Evolutionary conservation across 352 stramenopile species (phyloP).

Genomic region (Pythium pectinolyticum): DNA sequence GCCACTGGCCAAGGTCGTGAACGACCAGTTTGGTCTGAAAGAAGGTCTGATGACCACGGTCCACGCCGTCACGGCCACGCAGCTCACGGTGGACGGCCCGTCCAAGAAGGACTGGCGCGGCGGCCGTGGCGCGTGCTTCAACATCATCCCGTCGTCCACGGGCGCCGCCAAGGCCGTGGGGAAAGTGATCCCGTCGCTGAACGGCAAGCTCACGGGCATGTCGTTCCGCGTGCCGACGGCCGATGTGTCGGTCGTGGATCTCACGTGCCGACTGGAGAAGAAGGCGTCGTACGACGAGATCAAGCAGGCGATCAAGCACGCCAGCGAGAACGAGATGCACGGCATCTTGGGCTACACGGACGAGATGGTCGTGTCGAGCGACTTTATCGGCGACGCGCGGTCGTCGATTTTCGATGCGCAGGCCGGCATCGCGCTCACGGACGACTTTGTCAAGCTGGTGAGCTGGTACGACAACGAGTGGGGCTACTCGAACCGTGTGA

Average conservation of each 20-base stretch:
- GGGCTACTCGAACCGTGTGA: conserved; percentile 91
- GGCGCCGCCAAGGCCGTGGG: conserved; percentile 46
- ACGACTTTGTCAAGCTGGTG: conserved; percentile 96
- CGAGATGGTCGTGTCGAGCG: conserved; percentile 89
- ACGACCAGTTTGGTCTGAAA: conserved; percentile 61
- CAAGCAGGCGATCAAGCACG: conserved; percentile 89
- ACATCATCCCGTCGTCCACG: conserved; percentile 93
- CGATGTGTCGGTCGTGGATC: conserved; percentile 95
- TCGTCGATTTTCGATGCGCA: conserved; percentile 95
- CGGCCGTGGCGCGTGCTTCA: conserved; percentile 88
- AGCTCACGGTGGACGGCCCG: conserved; percentile 94
- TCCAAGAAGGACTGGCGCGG: conserved; percentile 95
- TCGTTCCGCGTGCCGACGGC: conserved; percentile 93
- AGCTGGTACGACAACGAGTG: conserved; percentile 95
- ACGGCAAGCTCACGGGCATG: conserved; percentile 95
- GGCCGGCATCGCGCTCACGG: conserved; percentile 92
- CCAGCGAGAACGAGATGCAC: conserved; percentile 86
- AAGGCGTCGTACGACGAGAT: conserved; percentile 88
- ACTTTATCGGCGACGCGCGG: conserved; percentile 88
- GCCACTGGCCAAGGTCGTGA: conserved; percentile 54
- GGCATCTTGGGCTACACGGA: conserved; percentile 93
- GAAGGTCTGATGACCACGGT: conserved; percentile 55
- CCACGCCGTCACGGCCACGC: conserved; percentile 73
- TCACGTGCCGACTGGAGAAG: conserved; percentile 89
- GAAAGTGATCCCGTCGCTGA: conserved; percentile 53